Percentiles rank a stretch among this genome's conserved stretches.
phyloP scores from a whole-genome alignment of 2,329 filamentous ascomycete genomes.

The Trichoderma sp. region DNA sequence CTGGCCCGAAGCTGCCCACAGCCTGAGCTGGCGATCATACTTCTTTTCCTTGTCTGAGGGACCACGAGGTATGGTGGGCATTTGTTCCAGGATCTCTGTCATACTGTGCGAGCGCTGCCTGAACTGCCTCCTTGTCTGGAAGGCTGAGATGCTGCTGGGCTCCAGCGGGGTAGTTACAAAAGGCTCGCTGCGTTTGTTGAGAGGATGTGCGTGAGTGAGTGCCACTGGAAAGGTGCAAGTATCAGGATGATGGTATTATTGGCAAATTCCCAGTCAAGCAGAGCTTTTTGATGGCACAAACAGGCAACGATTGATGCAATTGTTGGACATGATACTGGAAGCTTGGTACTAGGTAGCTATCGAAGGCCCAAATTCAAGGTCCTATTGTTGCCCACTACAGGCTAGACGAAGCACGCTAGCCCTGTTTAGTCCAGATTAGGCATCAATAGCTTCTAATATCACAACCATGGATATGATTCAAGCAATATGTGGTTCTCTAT shows the following conservation, averaged over 20 bases:
- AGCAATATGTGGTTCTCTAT: not conserved
- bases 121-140: not conserved
- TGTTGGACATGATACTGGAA: not conserved
- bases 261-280: not conserved
- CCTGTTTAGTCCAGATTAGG: not conserved
- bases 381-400: not conserved
- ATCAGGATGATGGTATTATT: not conserved
- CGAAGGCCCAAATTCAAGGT: not conserved
- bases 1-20: conserved; percentile 94
- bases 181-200: not conserved
- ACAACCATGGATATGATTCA: not conserved
- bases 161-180: not conserved
- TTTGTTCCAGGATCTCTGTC: conserved; percentile 32
- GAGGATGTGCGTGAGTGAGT: not conserved
- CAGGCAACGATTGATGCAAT: not conserved
- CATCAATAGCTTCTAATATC: not conserved
- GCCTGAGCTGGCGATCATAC: conserved; percentile 90
- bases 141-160: not conserved
- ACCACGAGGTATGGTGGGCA: conserved; percentile 40
- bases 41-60: conserved; percentile 66
- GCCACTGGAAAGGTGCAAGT: not conserved
- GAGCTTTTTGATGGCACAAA: not conserved
- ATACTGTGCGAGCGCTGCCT: conserved; percentile 22
- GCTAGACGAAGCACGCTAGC: not conserved
- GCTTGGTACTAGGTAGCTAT: not conserved